Evolutionary conservation across 2,329 filamentous ascomycete species (phyloP).

Genomic region (Myriosclerotinia scirpicola): DNA sequence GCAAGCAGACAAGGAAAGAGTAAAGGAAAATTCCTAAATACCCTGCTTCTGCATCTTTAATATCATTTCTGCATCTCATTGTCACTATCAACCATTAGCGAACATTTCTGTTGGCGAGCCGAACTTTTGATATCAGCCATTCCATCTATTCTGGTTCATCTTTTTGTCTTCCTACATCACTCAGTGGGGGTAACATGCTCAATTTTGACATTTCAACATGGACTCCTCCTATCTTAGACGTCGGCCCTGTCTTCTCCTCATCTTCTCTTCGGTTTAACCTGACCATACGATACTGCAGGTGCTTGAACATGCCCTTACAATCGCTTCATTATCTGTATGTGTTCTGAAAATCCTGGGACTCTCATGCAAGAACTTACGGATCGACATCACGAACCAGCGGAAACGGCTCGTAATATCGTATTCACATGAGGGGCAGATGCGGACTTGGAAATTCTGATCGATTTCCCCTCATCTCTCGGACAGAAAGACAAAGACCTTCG

Average conservation of each 20-base stretch:
- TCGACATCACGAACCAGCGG: not conserved
- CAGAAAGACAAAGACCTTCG: not conserved
- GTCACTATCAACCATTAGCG: not conserved
- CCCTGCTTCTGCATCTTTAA: not conserved
- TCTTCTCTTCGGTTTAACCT: not conserved
- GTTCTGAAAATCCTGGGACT: not conserved
- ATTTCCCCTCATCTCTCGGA: not conserved
- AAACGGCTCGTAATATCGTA: not conserved
- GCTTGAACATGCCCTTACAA: not conserved
- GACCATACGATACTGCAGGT: slow-evolving; percentile 14
- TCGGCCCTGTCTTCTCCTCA: slow-evolving; percentile 2
- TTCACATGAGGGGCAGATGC: slow-evolving; percentile 7
- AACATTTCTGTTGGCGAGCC: slow-evolving; percentile 6
- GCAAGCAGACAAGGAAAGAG: not conserved
- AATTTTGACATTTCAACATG: not conserved
- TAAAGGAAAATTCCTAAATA: not conserved
- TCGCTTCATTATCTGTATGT: not conserved
- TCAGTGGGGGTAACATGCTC: not conserved
- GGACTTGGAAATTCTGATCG: not conserved
- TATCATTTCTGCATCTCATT: not conserved
- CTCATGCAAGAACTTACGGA: not conserved
- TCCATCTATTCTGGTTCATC: slow-evolving; percentile 3
- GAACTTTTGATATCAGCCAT: slow-evolving; percentile 8
- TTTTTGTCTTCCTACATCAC: not conserved
- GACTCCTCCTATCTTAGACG: not conserved